Percentiles rank a stretch among this genome's conserved stretches.
phyloP scores from a whole-genome alignment of 2,329 filamentous ascomycete species.

The Chalara sp. region DNA sequence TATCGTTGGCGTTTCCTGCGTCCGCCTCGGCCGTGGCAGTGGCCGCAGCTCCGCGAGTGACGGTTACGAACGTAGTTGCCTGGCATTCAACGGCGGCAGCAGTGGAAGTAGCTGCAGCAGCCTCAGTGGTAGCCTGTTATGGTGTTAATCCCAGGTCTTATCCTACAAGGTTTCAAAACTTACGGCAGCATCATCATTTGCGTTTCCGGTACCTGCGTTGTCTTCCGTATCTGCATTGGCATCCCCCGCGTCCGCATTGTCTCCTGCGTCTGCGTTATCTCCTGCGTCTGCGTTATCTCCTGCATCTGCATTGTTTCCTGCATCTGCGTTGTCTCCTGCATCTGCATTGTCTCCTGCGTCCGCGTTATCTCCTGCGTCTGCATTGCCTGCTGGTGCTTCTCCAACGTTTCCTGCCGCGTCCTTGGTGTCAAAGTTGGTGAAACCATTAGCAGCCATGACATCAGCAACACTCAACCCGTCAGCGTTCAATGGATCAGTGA shows the following conservation, averaged over 20 bases:
- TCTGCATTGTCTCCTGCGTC: no score
- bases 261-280: no score
- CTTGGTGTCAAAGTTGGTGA: constrained; percentile 48
- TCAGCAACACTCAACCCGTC: constrained; percentile 58
- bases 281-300: no score
- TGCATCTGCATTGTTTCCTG: no score
- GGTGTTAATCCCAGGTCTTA: no score
- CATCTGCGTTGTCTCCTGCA: no score
- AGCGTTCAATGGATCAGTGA: constrained; percentile 49
- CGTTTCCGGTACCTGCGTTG: no score
- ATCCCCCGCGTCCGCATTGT: no score
- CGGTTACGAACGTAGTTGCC: neutral
- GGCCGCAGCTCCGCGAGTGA: constrained; percentile 7
- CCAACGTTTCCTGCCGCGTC: neutral
- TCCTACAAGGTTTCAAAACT: no score
- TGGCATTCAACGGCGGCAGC: neutral
- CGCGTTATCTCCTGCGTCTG: neutral
- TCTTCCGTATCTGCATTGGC: neutral
- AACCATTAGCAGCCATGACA: constrained; percentile 53
- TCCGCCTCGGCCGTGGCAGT: no score
- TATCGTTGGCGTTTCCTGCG: no score
- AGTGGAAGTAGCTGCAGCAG: neutral
- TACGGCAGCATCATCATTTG: no score
- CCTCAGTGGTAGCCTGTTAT: neutral
- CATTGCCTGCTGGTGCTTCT: constrained; percentile 6